Conservation (phyloP, 352 stramenopile species). For the Globisporangium ultimum region DNA sequence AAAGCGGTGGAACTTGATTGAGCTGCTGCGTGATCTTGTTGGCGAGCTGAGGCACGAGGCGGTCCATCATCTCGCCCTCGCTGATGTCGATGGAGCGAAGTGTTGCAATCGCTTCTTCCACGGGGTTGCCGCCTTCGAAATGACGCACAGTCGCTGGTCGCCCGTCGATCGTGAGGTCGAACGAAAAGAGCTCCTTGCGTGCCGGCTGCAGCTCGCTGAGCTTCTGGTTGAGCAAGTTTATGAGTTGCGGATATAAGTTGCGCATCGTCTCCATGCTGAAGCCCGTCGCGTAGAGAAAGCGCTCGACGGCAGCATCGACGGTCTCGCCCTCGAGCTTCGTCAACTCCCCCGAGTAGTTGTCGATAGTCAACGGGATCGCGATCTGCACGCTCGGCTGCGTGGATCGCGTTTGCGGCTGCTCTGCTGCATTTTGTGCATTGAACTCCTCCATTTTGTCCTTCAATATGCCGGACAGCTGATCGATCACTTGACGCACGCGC, state of each 20-base stretch:
- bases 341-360: slow-evolving; percentile 40
- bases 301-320: slow-evolving; percentile 47
- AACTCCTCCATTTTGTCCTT: slow-evolving; percentile 61
- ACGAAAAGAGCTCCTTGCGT: slow-evolving; percentile 56
- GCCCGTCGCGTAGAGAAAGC: slow-evolving; percentile 60
- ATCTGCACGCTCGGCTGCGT: slow-evolving; percentile 48
- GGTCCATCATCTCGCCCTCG: slow-evolving; percentile 49
- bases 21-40: slow-evolving; percentile 54
- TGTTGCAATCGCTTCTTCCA: slow-evolving; percentile 57
- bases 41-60: slow-evolving; percentile 52
- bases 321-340: slow-evolving; percentile 64
- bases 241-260: slow-evolving; percentile 57
- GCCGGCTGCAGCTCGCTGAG: slow-evolving; percentile 49
- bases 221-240: slow-evolving; percentile 54
- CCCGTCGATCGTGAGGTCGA: slow-evolving; percentile 52
- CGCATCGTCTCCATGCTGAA: slow-evolving; percentile 65
- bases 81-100: slow-evolving; percentile 40
- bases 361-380: slow-evolving; percentile 54
- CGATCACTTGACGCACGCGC: slow-evolving; percentile 50
- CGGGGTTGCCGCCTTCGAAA: slow-evolving; percentile 56
- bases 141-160: slow-evolving; percentile 47
- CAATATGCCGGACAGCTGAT: slow-evolving; percentile 62
- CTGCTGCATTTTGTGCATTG: slow-evolving; percentile 15
- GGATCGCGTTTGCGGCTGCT: slow-evolving; percentile 7
- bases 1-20: slow-evolving; percentile 4